Percentiles rank a stretch among this genome's conserved stretches.
These are phyloP conservation scores for Ligustrum vulgare DNA, from an alignment of 257 asterid genomes.

Conservation along the genomic window DNA sequence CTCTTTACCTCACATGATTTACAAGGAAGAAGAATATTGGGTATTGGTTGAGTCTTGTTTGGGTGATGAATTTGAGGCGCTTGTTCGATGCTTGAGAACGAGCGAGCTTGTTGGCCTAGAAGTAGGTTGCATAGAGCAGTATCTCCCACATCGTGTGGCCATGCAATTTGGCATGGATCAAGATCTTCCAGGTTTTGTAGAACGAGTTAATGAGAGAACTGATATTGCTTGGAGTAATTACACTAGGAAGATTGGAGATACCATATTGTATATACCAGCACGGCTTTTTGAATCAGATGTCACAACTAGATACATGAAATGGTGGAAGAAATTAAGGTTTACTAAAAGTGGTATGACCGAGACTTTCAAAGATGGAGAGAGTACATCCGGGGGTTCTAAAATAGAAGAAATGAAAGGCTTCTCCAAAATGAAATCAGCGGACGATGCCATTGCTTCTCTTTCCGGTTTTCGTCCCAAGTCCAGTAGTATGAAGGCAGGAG, in stretches of 20 bases:
- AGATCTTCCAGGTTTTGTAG: slow-evolving; percentile 34
- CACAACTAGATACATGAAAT: slow-evolving; percentile 25
- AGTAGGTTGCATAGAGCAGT: slow-evolving; percentile 33
- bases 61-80: slow-evolving; percentile 24
- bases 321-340: slow-evolving; percentile 33
- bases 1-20: not conserved
- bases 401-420: not conserved
- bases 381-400: not conserved
- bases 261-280: slow-evolving; percentile 29
- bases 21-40: slow-evolving; percentile 24
- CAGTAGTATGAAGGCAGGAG: not conserved
- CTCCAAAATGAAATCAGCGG: not conserved
- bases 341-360: not conserved
- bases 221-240: slow-evolving; percentile 32
- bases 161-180: slow-evolving; percentile 57
- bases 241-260: slow-evolving; percentile 31
- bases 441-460: slow-evolving; percentile 9
- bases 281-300: slow-evolving; percentile 30
- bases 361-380: not conserved
- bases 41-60: not conserved
- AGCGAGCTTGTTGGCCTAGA: slow-evolving; percentile 39
- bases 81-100: slow-evolving; percentile 26
- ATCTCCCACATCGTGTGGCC: slow-evolving; percentile 52
- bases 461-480: slow-evolving; percentile 3
- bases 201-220: slow-evolving; percentile 3